Base-by-base conservation (phyloP, 495 filamentous ascomycete genomes). In the Astrocystis sublimbata region DNA sequence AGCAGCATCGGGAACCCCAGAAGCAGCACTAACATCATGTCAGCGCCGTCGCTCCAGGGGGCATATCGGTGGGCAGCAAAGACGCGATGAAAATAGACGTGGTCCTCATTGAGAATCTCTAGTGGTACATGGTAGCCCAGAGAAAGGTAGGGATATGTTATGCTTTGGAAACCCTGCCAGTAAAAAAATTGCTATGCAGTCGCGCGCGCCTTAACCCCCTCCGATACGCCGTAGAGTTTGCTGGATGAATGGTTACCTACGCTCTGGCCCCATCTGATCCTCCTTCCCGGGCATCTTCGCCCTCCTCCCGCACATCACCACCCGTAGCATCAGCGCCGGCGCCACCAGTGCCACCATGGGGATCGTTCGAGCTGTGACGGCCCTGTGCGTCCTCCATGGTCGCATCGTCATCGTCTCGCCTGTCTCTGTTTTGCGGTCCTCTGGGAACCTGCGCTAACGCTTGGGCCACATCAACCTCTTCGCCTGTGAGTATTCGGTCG, bases 251-350 rank as follows among this genome's bases (percentile, higher is more conserved):
- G 79, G 74, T 80, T 77, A 98, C 94, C 94, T 98, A 98, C 94
- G 93, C 93, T 96, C 93, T 85, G 77, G 90, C 96, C 64, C 96
- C 94, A 76, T 97, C 93, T 59, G 91, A 92, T 70, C 96, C 96
- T 55, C 93, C 94, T 69, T 96, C 92, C 74, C 94, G 81, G 28
- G 92, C 85, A 62, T 86, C 86, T 74, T 90, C 86, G 59, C 96
- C 96, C 71, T 98, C 94, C 69, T 94, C 88, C 70, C 93, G 83
- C 57, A 96, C 79, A 75, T 97, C 92, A 36, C 92, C 92, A 10
- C 92, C 93, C 1, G 92, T 94, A 46, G 92, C 91, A 75, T 83
- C 92, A 13, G 89, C 78, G 33, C 92, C 92, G 62, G 92, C 92
- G 53, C 92, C 92, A 36, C 91, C 91, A 65, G 82, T 84, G 62